Evolutionary conservation across 768 basidiomycete species (phyloP).

Genomic region (Lentinula detonsa): DNA sequence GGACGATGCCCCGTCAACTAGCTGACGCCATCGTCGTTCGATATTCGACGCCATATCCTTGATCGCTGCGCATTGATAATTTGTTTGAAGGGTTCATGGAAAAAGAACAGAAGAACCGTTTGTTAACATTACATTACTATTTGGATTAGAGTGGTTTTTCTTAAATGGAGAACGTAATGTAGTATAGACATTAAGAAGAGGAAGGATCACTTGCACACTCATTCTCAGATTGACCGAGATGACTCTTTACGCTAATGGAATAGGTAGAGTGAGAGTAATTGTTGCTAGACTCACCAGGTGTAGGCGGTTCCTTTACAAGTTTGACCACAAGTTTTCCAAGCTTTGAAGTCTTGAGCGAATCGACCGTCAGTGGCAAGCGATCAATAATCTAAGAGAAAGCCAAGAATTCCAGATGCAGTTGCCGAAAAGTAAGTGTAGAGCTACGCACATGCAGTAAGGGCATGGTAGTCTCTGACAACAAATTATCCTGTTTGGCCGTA

Average conservation of each 20-base stretch:
- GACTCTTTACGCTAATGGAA: slow-evolving; percentile 1
- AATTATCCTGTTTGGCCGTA: slow-evolving; percentile 45
- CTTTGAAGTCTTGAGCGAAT: slow-evolving; percentile 63
- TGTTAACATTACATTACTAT: slow-evolving; percentile 49
- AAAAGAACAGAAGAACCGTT: slow-evolving; percentile 32
- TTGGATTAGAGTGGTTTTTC: slow-evolving; percentile 13
- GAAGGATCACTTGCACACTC: slow-evolving; percentile 12
- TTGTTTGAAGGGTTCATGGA: slow-evolving; percentile 20
- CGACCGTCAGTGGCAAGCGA: slow-evolving; percentile 70
- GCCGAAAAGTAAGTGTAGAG: slow-evolving; percentile 5
- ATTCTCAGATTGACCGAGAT: neutral
- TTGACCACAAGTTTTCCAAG: slow-evolving; percentile 77
- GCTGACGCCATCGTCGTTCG: slow-evolving; percentile 74
- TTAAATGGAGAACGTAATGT: slow-evolving; percentile 14
- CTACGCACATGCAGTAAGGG: slow-evolving; percentile 77
- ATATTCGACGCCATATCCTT: slow-evolving; percentile 91
- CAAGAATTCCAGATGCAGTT: slow-evolving; percentile 7
- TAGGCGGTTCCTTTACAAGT: slow-evolving; percentile 68
- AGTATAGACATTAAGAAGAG: slow-evolving; percentile 18
- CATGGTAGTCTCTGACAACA: slow-evolving; percentile 74
- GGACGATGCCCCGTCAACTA: slow-evolving; percentile 41
- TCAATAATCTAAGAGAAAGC: slow-evolving; percentile 61
- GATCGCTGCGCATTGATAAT: slow-evolving; percentile 56
- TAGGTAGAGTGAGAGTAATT: slow-evolving; percentile 11
- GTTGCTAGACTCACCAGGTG: slow-evolving; percentile 63